Conservation (phyloP, 78 protist genomes). For the Anaeramoeba flamelloides region DNA sequence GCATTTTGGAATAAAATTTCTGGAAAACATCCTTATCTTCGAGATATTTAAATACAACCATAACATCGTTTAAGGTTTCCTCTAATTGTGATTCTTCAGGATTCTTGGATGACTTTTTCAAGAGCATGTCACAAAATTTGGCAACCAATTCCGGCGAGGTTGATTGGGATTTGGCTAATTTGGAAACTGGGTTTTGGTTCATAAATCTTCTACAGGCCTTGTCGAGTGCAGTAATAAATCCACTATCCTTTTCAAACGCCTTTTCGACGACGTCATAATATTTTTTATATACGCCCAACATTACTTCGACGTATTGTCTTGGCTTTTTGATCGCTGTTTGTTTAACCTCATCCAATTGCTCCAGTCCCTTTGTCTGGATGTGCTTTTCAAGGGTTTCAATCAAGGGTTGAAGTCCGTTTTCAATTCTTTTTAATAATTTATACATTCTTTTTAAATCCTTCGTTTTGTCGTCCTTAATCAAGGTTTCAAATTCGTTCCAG, state of each 20-base stretch:
- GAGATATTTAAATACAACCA: conserved; percentile 42
- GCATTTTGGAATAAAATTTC: conserved; percentile 40
- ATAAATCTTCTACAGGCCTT: too few relatives aligned
- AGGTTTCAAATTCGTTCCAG: conserved; percentile 34
- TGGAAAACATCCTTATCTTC: conserved; percentile 63
- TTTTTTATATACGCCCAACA: conserved; percentile 29
- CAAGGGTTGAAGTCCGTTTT: conserved; percentile 33
- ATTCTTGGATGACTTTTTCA: too few relatives aligned
- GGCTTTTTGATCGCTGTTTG: too few relatives aligned
- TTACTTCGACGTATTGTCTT: too few relatives aligned
- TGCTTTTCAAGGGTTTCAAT: conserved; percentile 27
- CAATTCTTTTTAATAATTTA: conserved; percentile 36
- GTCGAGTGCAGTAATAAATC: conserved; percentile 46
- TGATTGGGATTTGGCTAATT: too few relatives aligned
- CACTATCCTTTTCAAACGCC: conserved; percentile 40
- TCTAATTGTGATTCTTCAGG: too few relatives aligned
- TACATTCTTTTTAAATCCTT: conserved; percentile 30
- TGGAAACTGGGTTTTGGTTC: too few relatives aligned
- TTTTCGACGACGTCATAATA: conserved; percentile 20
- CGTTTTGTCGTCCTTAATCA: conserved; percentile 32
- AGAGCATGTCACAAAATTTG: too few relatives aligned
- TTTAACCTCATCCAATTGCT: too few relatives aligned
- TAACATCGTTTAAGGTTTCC: too few relatives aligned
- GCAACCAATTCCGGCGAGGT: conserved; percentile 54
- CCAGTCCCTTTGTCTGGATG: conserved; percentile 30